Evolutionary conservation across 768 basidiomycete species (phyloP).

Genomic region (Candolleomyces efflorescens): DNA sequence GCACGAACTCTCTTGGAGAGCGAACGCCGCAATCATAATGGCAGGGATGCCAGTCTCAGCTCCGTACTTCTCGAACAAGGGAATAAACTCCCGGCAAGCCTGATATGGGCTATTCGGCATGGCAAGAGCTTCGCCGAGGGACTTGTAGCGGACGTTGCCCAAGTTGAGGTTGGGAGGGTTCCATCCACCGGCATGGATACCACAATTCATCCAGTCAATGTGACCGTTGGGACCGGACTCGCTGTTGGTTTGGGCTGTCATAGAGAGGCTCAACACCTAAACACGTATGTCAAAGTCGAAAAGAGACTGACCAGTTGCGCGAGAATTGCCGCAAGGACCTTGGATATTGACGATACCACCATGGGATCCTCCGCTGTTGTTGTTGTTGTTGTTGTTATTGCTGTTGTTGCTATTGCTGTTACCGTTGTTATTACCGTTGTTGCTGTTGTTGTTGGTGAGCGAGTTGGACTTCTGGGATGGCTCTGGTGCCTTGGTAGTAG

Average conservation of each 20-base stretch:
- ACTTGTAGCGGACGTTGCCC: slow-evolving; percentile 42
- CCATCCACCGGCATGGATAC: slow-evolving; percentile 68
- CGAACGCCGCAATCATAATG: slow-evolving; percentile 80
- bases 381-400: background rate
- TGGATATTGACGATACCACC: slow-evolving; percentile 29
- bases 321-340: slow-evolving; percentile 41
- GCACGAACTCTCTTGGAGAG: slow-evolving; percentile 83
- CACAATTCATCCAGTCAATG: slow-evolving; percentile 78
- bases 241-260: slow-evolving; percentile 43
- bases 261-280: background rate
- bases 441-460: too few relatives aligned
- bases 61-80: slow-evolving; percentile 58
- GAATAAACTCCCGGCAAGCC: slow-evolving; percentile 47
- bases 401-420: slow-evolving; percentile 1
- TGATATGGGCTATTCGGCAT: slow-evolving; percentile 50
- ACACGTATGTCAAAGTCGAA: background rate
- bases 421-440: too few relatives aligned
- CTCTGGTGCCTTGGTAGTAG: background rate
- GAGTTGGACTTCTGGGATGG: background rate
- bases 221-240: slow-evolving; percentile 65
- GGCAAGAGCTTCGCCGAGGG: slow-evolving; percentile 46
- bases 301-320: slow-evolving; percentile 41
- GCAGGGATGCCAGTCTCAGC: slow-evolving; percentile 50
- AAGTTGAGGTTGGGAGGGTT: slow-evolving; percentile 59
- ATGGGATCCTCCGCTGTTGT: slow-evolving; percentile 3